Conservation (phyloP, 306 rosid species). For the Carpinus viminea region DNA sequence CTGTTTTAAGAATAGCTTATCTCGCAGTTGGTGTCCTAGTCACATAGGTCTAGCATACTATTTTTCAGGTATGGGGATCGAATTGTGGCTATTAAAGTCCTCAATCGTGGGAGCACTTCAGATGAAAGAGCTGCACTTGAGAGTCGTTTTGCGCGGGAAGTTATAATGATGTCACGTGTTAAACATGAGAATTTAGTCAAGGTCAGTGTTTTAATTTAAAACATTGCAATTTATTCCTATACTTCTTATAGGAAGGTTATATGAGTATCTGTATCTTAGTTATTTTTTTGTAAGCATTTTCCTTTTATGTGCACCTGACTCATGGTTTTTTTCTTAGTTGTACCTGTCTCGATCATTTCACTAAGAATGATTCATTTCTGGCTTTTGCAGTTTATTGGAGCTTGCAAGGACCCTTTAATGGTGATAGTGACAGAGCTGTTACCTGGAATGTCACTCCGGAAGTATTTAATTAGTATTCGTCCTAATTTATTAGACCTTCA, state of each 20-base stretch:
- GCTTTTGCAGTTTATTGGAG: slow-evolving; percentile 87
- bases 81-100: slow-evolving; percentile 90
- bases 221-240: neutral
- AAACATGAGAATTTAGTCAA: slow-evolving; percentile 92
- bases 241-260: slow-evolving; percentile 1
- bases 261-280: neutral
- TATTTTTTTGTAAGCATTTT: slow-evolving; percentile 3
- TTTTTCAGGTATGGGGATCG: slow-evolving; percentile 71
- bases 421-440: slow-evolving; percentile 94
- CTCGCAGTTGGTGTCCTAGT: slow-evolving; percentile 29
- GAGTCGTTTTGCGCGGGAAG: slow-evolving; percentile 90
- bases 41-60: slow-evolving; percentile 35
- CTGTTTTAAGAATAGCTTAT: slow-evolving; percentile 17
- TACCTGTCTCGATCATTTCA: slow-evolving; percentile 7
- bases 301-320: slow-evolving; percentile 7
- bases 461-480: slow-evolving; percentile 66
- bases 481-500: slow-evolving; percentile 62
- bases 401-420: slow-evolving; percentile 96
- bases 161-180: slow-evolving; percentile 93
- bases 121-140: slow-evolving; percentile 85
- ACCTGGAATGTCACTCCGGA: slow-evolving; percentile 96
- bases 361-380: slow-evolving; percentile 23
- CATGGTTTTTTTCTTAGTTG: neutral
- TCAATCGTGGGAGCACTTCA: slow-evolving; percentile 75
- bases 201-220: slow-evolving; percentile 45